Evolutionary conservation across 1,139 yeast species (phyloP), one percentile per base, ranked within the genome.

Genomic region (Pichia terricola): DNA sequence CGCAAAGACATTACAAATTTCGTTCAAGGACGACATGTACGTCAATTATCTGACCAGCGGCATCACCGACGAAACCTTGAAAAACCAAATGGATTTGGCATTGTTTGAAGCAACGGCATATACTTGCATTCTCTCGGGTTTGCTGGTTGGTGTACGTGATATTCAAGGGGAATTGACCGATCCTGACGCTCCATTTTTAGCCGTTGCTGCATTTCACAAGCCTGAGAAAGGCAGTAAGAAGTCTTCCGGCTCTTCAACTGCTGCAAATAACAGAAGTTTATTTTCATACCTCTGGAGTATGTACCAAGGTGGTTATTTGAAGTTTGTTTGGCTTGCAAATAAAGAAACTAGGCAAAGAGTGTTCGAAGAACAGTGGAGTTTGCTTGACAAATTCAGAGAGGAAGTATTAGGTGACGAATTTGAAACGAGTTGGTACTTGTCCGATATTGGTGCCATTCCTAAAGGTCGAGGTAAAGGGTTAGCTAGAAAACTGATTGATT

Each of bases 391-490:
- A 45, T 67, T 75, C 34, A 63, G 63, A 50, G 46, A 52, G 6
- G 59, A 59, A 30, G 63, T 55, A 22, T 48, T 63, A 46, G 61
- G 61, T 22, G 61, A 60, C 4, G 56, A 61, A 26, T 65, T 63
- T 45, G 69, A 69, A 45, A 64, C 66, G 31, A 61, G 74, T 25
- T 79, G 74, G 68, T 79, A 82, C 40, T 66, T 79, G 55, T 79
- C 79, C 28, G 80, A 79, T 57, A 66, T 79, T 46, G 86, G 85
- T n/a, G 75, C 81, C 4, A 65, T 72, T 28, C 70, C 69, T n/a
- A 59, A 64, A 37, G 82, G 83, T 27, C 64, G 82, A 53, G 85
- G 86, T 37, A 78, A 78, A 59, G 86, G 86, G 5, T 74, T 79
- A 57, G 77, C 74, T 26, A 62, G 84, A 42, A 67, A 68, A 47